Conservation (phyloP, 768 basidiomycete species). For the Pholiota microspora region DNA sequence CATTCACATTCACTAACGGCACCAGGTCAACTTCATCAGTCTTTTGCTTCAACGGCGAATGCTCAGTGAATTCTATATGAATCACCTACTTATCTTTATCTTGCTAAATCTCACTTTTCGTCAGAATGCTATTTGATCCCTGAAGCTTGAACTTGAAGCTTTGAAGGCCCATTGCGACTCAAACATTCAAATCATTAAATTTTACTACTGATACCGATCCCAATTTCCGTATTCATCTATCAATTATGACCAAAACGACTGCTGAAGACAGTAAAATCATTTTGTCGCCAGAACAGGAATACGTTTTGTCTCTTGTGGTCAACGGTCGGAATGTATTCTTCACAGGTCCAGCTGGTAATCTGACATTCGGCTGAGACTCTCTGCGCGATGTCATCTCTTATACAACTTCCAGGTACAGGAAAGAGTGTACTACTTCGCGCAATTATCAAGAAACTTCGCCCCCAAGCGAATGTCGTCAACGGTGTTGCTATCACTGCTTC, state of each 20-base stretch:
- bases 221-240: too few species aligned
- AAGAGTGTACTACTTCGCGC: slow-evolving; percentile 69
- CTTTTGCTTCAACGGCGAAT: too few species aligned
- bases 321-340: slow-evolving; percentile 66
- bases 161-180: too few species aligned
- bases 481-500: slow-evolving; percentile 62
- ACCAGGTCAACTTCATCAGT: too few species aligned
- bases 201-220: too few species aligned
- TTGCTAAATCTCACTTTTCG: too few species aligned
- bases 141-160: too few species aligned
- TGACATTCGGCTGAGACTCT: background rate
- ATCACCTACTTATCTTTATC: too few species aligned
- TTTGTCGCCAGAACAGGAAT: slow-evolving; percentile 39
- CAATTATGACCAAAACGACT: background rate
- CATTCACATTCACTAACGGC: too few species aligned
- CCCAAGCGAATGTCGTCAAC: slow-evolving; percentile 21
- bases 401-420: slow-evolving; percentile 50
- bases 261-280: background rate
- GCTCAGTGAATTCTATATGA: too few species aligned
- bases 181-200: too few species aligned
- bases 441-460: slow-evolving; percentile 48
- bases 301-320: slow-evolving; percentile 44
- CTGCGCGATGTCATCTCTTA: background rate
- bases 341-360: slow-evolving; percentile 67
- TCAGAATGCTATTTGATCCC: too few species aligned